Percentiles rank a stretch among this genome's conserved stretches.
These are phyloP conservation scores for Calonectria leucothoes DNA, from an alignment of 2,329 filamentous ascomycete species.

Conservation along the genomic window DNA sequence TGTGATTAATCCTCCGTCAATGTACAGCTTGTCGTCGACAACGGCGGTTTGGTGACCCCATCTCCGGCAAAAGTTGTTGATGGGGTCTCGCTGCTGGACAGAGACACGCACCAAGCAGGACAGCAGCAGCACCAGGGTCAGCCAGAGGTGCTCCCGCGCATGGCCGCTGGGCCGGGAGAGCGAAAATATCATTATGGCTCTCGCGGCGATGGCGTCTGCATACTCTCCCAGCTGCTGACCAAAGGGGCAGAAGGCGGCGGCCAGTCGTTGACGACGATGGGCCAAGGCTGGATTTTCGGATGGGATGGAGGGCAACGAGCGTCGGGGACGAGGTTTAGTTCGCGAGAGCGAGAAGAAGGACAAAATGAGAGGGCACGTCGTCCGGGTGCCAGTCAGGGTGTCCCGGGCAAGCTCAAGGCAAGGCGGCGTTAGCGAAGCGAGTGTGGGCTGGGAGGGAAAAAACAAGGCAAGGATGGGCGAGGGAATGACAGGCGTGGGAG, in stretches of 20 bases:
- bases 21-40: conserved; percentile 69
- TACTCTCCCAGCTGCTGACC: conserved; percentile 30
- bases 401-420: conserved; percentile 7
- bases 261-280: conserved; percentile 16
- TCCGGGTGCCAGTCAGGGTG: conserved; percentile 16
- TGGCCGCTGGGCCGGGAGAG: conserved; percentile 27
- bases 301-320: conserved; percentile 9
- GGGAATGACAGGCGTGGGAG: conserved; percentile 5
- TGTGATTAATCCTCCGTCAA: conserved; percentile 70
- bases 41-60: conserved; percentile 71
- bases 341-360: not conserved
- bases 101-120: conserved; percentile 31
- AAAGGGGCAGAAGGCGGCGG: not conserved
- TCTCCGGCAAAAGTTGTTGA: conserved; percentile 64
- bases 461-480: conserved; percentile 9
- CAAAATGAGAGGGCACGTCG: conserved; percentile 17
- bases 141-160: conserved; percentile 27
- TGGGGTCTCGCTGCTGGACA: conserved; percentile 59
- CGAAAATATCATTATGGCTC: conserved; percentile 40
- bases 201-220: conserved; percentile 33
- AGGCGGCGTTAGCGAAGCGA: conserved; percentile 12
- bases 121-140: conserved; percentile 35
- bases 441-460: conserved; percentile 10
- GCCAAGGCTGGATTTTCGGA: not conserved
- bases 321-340: not conserved